Percentiles rank a stretch among this genome's conserved stretches.
Evolutionary conservation across 345 rosid species (phyloP).

Genomic region (Lagerstroemia speciosa): DNA sequence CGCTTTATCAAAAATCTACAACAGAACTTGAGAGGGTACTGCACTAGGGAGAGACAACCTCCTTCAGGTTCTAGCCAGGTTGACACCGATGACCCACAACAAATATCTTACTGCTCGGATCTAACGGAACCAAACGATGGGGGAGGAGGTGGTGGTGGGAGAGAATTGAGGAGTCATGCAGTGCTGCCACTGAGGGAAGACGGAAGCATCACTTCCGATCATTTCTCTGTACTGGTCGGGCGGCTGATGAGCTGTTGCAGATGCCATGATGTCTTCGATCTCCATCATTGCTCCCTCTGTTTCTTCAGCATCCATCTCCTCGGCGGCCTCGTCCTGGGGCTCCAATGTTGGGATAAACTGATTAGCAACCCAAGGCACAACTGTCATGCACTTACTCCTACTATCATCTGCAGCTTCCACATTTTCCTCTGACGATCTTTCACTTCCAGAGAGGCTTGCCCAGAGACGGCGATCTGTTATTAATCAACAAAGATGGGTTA

Average conservation of each 20-base stretch:
- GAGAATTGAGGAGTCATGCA: slow-evolving; percentile 48
- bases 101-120: not conserved
- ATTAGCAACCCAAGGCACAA: slow-evolving; percentile 51
- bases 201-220: slow-evolving; percentile 16
- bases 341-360: slow-evolving; percentile 11
- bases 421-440: slow-evolving; percentile 16
- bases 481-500: not conserved
- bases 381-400: slow-evolving; percentile 27
- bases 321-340: slow-evolving; percentile 13
- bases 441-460: slow-evolving; percentile 4
- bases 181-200: slow-evolving; percentile 45
- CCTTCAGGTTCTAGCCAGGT: not conserved
- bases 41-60: not conserved
- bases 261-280: slow-evolving; percentile 27
- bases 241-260: slow-evolving; percentile 2
- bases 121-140: slow-evolving; percentile 45
- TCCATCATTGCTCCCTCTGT: slow-evolving; percentile 43
- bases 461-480: slow-evolving; percentile 28
- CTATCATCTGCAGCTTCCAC: slow-evolving; percentile 4
- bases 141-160: slow-evolving; percentile 25
- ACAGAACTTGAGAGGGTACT: not conserved
- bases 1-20: not conserved
- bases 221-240: slow-evolving; percentile 5
- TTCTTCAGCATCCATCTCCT: slow-evolving; percentile 44
- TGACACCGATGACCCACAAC: no score